phyloP scores from a whole-genome alignment of 495 filamentous ascomycete species.

The Tuber melanosporum region DNA sequence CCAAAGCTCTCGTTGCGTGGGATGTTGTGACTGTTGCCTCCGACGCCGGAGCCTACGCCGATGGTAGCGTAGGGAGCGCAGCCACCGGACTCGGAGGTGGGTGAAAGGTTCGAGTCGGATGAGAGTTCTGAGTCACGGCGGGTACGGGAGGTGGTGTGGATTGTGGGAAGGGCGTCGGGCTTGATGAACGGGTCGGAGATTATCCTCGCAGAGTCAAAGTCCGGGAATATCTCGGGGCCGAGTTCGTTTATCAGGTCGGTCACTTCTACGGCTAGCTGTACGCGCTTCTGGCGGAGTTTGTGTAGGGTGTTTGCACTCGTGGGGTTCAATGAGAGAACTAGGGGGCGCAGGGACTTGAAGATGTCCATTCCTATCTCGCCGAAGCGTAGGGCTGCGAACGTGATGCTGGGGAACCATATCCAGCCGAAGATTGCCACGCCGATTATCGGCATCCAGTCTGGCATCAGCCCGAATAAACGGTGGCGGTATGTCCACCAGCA shows the following conservation, averaged over 20 bases:
- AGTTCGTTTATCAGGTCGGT: conserved; percentile 89
- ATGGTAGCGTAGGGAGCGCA: background rate
- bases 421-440: conserved; percentile 63
- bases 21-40: conserved; percentile 44
- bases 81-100: conserved; percentile 15
- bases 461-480: conserved; percentile 69
- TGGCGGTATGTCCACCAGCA: conserved; percentile 74
- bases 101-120: conserved; percentile 25
- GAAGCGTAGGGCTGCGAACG: conserved; percentile 88
- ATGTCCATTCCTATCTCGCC: conserved; percentile 99
- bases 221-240: conserved; percentile 92
- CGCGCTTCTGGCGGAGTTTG: conserved; percentile 67
- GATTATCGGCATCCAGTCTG: conserved; percentile 74
- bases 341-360: conserved; percentile 81
- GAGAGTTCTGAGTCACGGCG: conserved; percentile 31
- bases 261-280: conserved; percentile 69
- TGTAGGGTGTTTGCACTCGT: conserved; percentile 75
- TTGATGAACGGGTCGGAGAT: conserved; percentile 51
- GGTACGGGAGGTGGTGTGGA: conserved; percentile 14
- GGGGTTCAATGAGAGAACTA: conserved; percentile 82
- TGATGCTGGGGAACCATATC: conserved; percentile 78
- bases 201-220: conserved; percentile 81
- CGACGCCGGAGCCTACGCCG: background rate
- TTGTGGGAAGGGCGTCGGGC: conserved; percentile 21
- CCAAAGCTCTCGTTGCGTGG: conserved; percentile 89